Conservation (phyloP, 2,329 filamentous ascomycete genomes). For the Ampelomyces quisqualis region DNA sequence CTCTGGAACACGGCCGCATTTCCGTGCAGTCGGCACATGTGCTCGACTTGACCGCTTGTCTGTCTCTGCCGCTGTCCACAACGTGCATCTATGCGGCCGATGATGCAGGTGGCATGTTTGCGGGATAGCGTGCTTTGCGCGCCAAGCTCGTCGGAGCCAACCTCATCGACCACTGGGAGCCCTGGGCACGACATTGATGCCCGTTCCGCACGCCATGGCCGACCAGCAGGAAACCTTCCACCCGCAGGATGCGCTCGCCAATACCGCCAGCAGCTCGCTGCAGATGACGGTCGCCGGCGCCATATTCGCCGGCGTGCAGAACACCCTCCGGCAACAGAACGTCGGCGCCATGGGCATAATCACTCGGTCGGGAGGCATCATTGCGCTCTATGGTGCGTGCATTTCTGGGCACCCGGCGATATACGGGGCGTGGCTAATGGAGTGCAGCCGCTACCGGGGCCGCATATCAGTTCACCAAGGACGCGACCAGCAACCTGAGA, state of each 20-base stretch:
- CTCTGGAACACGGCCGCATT: background rate
- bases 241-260: conserved; percentile 71
- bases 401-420: no score
- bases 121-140: conserved; percentile 7
- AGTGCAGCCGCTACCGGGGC: conserved; percentile 67
- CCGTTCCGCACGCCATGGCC: conserved; percentile 41
- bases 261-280: conserved; percentile 63
- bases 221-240: conserved; percentile 55
- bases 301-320: conserved; percentile 76
- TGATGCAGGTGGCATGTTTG: conserved; percentile 11
- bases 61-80: no score
- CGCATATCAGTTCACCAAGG: conserved; percentile 74
- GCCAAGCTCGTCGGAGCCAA: conserved; percentile 15
- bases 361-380: conserved; percentile 72
- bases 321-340: conserved; percentile 80
- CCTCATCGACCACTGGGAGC: conserved; percentile 18
- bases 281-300: conserved; percentile 68
- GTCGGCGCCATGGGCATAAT: conserved; percentile 79
- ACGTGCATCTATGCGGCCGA: no score
- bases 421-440: conserved; percentile 27
- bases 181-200: conserved; percentile 25
- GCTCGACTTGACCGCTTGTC: no score
- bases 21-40: conserved; percentile 2
- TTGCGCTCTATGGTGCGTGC: conserved; percentile 65
- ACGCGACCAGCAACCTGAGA: conserved; percentile 79